Percentiles rank a stretch among this genome's conserved stretches.
These are phyloP conservation scores for Alternaria tenuissima DNA, from an alignment of 2,329 filamentous ascomycete genomes.

Conservation along the genomic window DNA sequence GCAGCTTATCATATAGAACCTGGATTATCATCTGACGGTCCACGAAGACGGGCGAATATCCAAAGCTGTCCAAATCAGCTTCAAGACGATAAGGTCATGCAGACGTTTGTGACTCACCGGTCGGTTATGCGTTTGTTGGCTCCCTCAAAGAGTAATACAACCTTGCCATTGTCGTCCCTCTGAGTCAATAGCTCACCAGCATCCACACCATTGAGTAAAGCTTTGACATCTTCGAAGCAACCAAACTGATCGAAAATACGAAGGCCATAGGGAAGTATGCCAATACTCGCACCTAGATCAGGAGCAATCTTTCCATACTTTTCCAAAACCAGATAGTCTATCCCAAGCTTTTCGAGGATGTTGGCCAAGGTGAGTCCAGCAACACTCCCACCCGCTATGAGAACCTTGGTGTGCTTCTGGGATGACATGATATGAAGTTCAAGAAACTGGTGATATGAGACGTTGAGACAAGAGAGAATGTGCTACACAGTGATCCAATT, in stretches of 20 bases:
- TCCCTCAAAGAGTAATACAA: too few species aligned
- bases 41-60: conserved; percentile 9
- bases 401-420: background rate
- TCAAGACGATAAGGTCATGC: too few species aligned
- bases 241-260: conserved; percentile 33
- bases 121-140: background rate
- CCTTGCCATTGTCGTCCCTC: too few species aligned
- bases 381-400: conserved; percentile 27
- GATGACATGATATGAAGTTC: too few species aligned
- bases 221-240: conserved; percentile 8
- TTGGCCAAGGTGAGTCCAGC: conserved; percentile 24
- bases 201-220: background rate
- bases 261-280: conserved; percentile 22
- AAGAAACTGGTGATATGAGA: too few species aligned
- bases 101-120: background rate
- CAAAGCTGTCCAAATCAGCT: too few species aligned
- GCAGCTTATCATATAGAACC: conserved; percentile 22
- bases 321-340: conserved; percentile 30
- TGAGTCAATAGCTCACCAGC: too few species aligned
- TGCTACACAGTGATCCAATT: too few species aligned
- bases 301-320: conserved; percentile 19
- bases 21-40: conserved; percentile 24
- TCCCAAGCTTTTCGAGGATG: conserved; percentile 17
- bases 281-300: conserved; percentile 28
- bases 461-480: too few species aligned